These are phyloP conservation scores for Leptomonas pyrrhocoris DNA, from an alignment of 208 protist species.

Conservation along the genomic window DNA sequence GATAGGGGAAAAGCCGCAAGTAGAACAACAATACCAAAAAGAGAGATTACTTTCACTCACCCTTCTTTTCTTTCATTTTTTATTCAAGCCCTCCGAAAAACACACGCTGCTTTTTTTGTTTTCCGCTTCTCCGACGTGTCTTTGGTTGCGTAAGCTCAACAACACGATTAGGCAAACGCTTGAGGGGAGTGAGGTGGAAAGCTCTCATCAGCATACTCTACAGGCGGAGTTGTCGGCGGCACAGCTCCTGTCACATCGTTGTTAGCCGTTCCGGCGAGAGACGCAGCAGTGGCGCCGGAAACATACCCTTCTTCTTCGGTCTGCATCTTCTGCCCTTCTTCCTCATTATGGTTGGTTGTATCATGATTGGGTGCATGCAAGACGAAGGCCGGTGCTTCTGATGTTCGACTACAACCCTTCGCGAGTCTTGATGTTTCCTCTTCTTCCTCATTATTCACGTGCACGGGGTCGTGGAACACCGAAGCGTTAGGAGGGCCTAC, in stretches of 20 bases:
- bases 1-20: too few species aligned
- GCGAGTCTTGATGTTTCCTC: not conserved
- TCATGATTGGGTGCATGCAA: not conserved
- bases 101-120: too few species aligned
- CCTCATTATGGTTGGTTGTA: too few species aligned
- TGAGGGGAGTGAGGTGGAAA: not conserved
- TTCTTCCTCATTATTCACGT: not conserved
- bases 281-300: too few species aligned
- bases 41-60: not conserved
- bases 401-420: too few species aligned
- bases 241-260: too few species aligned
- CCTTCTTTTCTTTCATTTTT: not conserved
- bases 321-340: too few species aligned
- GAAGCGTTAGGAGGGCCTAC: not conserved
- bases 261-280: too few species aligned
- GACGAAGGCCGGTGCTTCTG: not conserved
- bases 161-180: not conserved
- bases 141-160: not conserved
- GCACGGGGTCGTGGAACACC: not conserved
- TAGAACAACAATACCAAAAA: not conserved
- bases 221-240: not conserved
- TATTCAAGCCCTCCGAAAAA: too few species aligned
- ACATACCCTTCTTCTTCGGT: too few species aligned
- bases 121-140: not conserved
- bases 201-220: not conserved